A percentile compares a stretch with the other conserved stretches of the same genome.
phyloP scores from a whole-genome alignment of 495 filamentous ascomycete genomes.

The Talaromyces stipitatus region DNA sequence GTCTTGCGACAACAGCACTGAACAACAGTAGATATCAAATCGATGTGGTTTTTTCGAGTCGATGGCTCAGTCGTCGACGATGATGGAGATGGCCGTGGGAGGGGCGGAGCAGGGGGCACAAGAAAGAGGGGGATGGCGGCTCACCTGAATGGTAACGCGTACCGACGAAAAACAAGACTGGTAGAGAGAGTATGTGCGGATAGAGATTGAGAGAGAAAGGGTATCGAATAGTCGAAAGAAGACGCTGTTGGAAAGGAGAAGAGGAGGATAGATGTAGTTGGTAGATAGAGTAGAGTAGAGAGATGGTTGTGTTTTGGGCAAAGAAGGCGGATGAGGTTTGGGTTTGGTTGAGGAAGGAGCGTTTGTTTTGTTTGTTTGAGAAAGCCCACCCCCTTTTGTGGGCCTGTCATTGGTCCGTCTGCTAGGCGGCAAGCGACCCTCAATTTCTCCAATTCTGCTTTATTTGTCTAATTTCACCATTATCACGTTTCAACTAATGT shows the following conservation, averaged over 20 bases:
- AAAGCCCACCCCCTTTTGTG: neutral
- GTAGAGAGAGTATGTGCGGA: slow-evolving; percentile 8
- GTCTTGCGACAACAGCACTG: neutral
- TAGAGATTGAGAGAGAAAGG: slow-evolving; percentile 18
- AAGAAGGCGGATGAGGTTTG: neutral
- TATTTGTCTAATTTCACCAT: neutral
- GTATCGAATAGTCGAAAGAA: slow-evolving; percentile 8
- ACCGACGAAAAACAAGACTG: slow-evolving; percentile 17
- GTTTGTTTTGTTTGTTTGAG: slow-evolving; percentile 4
- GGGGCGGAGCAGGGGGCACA: slow-evolving; percentile 11
- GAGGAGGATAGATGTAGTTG: neutral
- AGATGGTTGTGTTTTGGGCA: slow-evolving; percentile 17
- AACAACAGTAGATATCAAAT: neutral
- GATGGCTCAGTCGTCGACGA: neutral
- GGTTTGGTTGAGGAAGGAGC: slow-evolving; percentile 18
- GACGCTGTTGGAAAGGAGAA: neutral
- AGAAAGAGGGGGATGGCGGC: slow-evolving; percentile 11
- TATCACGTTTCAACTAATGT: neutral
- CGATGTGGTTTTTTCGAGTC: slow-evolving; percentile 11
- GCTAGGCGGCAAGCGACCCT: slow-evolving; percentile 1
- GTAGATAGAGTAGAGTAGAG: neutral
- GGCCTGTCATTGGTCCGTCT: neutral
- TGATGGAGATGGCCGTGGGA: slow-evolving; percentile 6
- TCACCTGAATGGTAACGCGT: slow-evolving; percentile 15
- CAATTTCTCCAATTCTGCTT: neutral